phyloP scores from a whole-genome alignment of 257 asterid genomes.

The Jacaranda copaia region DNA sequence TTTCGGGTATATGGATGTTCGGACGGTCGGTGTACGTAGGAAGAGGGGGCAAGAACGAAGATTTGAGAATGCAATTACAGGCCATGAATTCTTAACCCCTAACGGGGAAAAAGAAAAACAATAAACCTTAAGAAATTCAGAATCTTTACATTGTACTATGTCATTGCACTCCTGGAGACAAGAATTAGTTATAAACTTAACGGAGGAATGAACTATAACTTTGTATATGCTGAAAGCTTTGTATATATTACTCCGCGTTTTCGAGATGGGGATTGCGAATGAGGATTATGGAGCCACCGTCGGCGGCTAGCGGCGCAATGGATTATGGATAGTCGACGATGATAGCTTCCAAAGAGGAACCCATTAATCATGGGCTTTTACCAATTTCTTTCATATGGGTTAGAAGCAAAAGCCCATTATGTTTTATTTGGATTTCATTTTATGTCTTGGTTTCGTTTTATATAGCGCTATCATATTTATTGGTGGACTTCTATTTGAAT shows the following conservation, averaged over 20 bases:
- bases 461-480: no score
- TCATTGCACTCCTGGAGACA: neutral
- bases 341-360: neutral
- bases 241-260: neutral
- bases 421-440: neutral
- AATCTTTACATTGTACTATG: neutral
- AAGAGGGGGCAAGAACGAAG: constrained; percentile 52
- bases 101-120: neutral
- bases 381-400: neutral
- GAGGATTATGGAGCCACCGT: neutral
- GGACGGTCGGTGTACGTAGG: constrained; percentile 33
- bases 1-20: constrained; percentile 43
- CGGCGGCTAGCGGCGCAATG: neutral
- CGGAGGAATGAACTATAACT: neutral
- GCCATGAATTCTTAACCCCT: constrained; percentile 50
- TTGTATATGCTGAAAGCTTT: neutral
- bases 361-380: neutral
- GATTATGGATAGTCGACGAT: neutral
- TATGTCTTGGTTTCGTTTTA: no score
- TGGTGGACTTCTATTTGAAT: no score
- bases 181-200: neutral
- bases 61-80: constrained; percentile 47
- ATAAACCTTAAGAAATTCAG: neutral
- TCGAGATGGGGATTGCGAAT: neutral
- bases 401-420: neutral